Conservation (phyloP, 768 basidiomycete species). For the Tylopilus subfusipes region DNA sequence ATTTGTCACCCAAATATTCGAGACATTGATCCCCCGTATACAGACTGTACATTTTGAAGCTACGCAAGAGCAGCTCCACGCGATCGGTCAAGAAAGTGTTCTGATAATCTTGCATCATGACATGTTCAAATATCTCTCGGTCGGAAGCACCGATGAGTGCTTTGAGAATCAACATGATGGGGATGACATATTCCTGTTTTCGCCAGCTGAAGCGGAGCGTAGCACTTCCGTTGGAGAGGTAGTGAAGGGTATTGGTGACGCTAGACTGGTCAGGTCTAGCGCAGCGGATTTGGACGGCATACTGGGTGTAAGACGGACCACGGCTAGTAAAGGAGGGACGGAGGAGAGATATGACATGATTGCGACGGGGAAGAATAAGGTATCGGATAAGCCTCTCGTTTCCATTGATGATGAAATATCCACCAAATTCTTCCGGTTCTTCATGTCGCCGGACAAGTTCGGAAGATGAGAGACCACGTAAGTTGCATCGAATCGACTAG, state of each 20-base stretch:
- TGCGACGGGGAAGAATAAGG: slow-evolving; percentile 91
- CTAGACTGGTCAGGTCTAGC: slow-evolving; percentile 91
- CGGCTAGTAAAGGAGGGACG: slow-evolving; percentile 90
- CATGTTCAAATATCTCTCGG: slow-evolving; percentile 93
- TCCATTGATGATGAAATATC: slow-evolving; percentile 98
- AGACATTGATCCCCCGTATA: slow-evolving; percentile 88
- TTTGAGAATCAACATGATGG: slow-evolving; percentile 94
- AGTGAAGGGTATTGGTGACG: slow-evolving; percentile 95
- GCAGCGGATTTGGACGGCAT: slow-evolving; percentile 93
- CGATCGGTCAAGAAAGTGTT: slow-evolving; percentile 98
- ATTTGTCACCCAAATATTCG: slow-evolving; percentile 95
- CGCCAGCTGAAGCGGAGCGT: slow-evolving; percentile 96
- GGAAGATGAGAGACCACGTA: slow-evolving; percentile 79
- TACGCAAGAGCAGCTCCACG: slow-evolving; percentile 88
- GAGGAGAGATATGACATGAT: slow-evolving; percentile 90
- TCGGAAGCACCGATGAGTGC: slow-evolving; percentile 89
- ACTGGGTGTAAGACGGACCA: slow-evolving; percentile 91
- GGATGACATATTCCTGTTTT: slow-evolving; percentile 97
- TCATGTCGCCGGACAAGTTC: slow-evolving; percentile 88
- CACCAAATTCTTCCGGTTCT: slow-evolving; percentile 98
- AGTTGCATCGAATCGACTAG: slow-evolving; percentile 89
- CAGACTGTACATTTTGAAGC: slow-evolving; percentile 91
- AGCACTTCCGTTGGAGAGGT: slow-evolving; percentile 93
- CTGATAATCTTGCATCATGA: slow-evolving; percentile 95
- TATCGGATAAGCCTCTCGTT: slow-evolving; percentile 98